Evolutionary conservation across 352 stramenopile genomes (phyloP), one percentile per base, ranked within the genome.

Genomic region (Phytophthora quininea): DNA sequence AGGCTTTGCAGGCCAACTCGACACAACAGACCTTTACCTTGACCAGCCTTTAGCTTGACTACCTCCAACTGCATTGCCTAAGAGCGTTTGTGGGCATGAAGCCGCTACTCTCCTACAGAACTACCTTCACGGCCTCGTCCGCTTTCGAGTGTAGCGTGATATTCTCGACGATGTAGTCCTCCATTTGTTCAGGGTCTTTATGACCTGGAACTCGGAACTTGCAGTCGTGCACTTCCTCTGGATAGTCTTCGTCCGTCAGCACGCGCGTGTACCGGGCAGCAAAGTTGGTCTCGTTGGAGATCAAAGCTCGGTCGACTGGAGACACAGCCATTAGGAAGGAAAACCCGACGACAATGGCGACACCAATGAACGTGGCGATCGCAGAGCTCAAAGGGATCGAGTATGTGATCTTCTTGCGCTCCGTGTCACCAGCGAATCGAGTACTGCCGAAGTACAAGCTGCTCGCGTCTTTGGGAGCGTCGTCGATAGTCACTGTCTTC

Each of bases 371-470:
- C 9, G 80, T 84, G 12, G 77, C 76, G 48, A 84, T 67, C 1
- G 74, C 58, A 6, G 77, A 84, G 32, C 57, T 70, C 0, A 78
- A 24, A 2, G 78, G 68, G 19, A 86, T 73, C 8, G 75, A 82
- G 59, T 77, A 82, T 35, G 72, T 79, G 62, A 86, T 82, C 59
- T 84, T 69, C 50, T 82, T 84, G 24, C 56, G 61, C 53, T 82
- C 79, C 29, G 56, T 55, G 12, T 82, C 76, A 3, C 79, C 76
- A 6, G 71, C 54, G 37, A 87, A 73, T 1, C 64, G 69, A 8
- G 69, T 66, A 4, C 33, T 57, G 0, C 69, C 75, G 7, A 84
- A 31, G 5, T 71, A 68, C 37, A 56, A 68, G 58, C 35, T 67
- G 31, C 45, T 60, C 4, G 43, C 52, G 14, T 31, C 42, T 8